Evolutionary conservation across 73 alveolate genomes (phyloP).

Genomic region (Tetrahymena malaccensis): DNA sequence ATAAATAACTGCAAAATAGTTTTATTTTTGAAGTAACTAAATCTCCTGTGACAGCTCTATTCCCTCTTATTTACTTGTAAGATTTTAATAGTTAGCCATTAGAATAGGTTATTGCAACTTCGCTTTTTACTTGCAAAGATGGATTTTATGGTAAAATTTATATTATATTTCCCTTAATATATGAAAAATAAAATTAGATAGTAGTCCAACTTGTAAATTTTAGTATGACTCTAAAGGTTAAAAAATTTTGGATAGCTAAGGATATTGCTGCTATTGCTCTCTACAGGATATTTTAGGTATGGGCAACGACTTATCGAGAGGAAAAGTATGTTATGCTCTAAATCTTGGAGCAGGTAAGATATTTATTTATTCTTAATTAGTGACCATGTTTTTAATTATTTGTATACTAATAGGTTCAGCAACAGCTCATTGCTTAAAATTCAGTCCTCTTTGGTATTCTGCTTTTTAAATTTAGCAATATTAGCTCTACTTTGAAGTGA

Average conservation of each 20-base stretch:
- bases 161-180: not conserved
- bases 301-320: constrained; percentile 27
- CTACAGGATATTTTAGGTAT: constrained; percentile 14
- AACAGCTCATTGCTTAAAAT: constrained; percentile 61
- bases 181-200: not conserved
- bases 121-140: constrained; percentile 49
- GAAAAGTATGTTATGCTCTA: constrained; percentile 40
- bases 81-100: constrained; percentile 54
- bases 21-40: constrained; percentile 46
- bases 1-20: constrained; percentile 40
- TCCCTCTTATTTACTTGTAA: constrained; percentile 50
- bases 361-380: too few relatives aligned
- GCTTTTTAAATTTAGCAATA: constrained; percentile 49
- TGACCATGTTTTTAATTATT: not conserved
- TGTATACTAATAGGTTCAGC: not conserved
- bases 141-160: constrained; percentile 2
- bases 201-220: constrained; percentile 58
- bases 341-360: constrained; percentile 15
- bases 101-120: constrained; percentile 37
- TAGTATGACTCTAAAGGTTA: constrained; percentile 11
- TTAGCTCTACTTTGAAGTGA: constrained; percentile 40
- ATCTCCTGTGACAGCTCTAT: constrained; percentile 51
- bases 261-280: constrained; percentile 65
- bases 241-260: constrained; percentile 52
- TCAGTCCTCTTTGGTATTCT: constrained; percentile 48